Percentiles rank a stretch among this genome's conserved stretches.
These are phyloP conservation scores for Lepidium didymum DNA, from an alignment of 345 rosid genomes.

Conservation along the genomic window DNA sequence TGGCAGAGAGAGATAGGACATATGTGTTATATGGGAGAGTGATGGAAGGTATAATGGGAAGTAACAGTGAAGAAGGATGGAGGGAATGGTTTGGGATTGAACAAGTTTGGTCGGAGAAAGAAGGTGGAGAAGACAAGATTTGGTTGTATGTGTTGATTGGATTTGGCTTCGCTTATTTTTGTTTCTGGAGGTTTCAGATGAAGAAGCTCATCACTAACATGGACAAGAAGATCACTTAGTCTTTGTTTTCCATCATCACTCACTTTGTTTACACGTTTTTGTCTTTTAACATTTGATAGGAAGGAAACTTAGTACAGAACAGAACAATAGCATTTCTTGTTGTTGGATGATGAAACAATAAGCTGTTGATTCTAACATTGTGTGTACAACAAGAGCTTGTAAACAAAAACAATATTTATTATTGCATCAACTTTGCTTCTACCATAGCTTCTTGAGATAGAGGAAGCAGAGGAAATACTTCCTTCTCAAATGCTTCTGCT, in stretches of 20 bases:
- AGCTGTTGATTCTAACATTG: not conserved
- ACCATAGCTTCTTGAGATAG: constrained; percentile 20
- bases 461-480: constrained; percentile 16
- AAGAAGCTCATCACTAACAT: constrained; percentile 45
- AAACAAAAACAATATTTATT: not conserved
- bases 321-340: not conserved
- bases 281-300: not conserved
- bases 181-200: constrained; percentile 80
- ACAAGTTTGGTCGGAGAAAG: constrained; percentile 53
- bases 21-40: constrained; percentile 71
- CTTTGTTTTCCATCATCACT: not conserved
- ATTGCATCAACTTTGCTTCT: constrained; percentile 25
- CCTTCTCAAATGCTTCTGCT: constrained; percentile 1
- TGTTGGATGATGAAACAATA: not conserved
- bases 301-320: not conserved
- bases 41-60: constrained; percentile 45
- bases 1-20: constrained; percentile 52
- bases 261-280: not conserved
- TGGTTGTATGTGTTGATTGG: constrained; percentile 64
- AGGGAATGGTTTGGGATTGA: constrained; percentile 52
- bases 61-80: constrained; percentile 15
- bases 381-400: not conserved
- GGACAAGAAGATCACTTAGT: constrained; percentile 44
- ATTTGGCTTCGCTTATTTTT: constrained; percentile 66
- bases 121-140: constrained; percentile 42